phyloP scores from a whole-genome alignment of 2,329 filamentous ascomycete genomes.

The Macrophomina phaseolina region DNA sequence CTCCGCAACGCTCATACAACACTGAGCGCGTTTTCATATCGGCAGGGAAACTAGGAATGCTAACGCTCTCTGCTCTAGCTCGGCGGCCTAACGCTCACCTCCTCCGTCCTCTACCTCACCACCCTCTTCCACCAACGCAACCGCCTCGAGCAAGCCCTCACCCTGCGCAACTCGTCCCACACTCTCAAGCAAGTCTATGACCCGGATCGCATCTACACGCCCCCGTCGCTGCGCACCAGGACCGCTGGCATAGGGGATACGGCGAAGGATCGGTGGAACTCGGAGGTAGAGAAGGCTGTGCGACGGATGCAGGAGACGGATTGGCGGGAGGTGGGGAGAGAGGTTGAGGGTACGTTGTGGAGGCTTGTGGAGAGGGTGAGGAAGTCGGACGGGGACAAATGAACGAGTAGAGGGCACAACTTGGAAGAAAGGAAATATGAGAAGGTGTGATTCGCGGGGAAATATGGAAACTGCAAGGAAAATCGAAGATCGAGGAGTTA shows the following conservation, averaged over 20 bases:
- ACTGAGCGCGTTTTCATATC: no score
- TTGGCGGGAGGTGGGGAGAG: slow-evolving; percentile 50
- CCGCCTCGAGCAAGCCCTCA: slow-evolving; percentile 51
- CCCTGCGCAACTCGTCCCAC: slow-evolving; percentile 53
- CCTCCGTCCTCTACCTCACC: slow-evolving; percentile 48
- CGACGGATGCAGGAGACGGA: slow-evolving; percentile 51
- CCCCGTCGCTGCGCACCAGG: slow-evolving; percentile 45
- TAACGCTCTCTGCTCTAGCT: slow-evolving; percentile 41
- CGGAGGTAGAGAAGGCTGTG: slow-evolving; percentile 51
- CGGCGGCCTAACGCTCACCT: slow-evolving; percentile 57
- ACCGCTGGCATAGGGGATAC: slow-evolving; percentile 51
- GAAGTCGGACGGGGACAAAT: slow-evolving; percentile 1
- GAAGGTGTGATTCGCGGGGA: slow-evolving; percentile 30
- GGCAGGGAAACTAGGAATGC: no score
- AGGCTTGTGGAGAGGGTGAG: slow-evolving; percentile 35
- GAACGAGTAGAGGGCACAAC: slow-evolving; percentile 27
- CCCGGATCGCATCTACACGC: slow-evolving; percentile 47
- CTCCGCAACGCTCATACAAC: slow-evolving; percentile 26
- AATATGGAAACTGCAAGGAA: neutral
- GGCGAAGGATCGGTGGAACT: slow-evolving; percentile 58
- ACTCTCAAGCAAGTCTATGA: slow-evolving; percentile 52
- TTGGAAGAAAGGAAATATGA: slow-evolving; percentile 27
- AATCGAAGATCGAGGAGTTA: slow-evolving; percentile 2
- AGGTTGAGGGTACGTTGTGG: slow-evolving; percentile 48
- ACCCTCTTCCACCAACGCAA: slow-evolving; percentile 53